Percentiles rank a stretch among this genome's conserved stretches.
Conservation (phyloP, 257 asterid genomes). For the Solanum etuberosum region DNA sequence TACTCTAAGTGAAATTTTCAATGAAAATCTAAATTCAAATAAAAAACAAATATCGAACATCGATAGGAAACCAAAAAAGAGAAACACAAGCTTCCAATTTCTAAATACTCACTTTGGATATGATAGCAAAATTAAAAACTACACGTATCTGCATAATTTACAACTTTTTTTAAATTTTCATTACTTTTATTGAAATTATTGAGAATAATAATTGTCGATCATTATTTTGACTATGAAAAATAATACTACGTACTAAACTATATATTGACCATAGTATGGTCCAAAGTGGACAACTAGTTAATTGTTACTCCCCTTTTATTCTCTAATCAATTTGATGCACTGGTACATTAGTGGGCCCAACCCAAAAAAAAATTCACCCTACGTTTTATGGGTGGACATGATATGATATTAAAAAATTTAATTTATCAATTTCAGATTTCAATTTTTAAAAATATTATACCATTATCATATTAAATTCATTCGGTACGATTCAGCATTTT, state of each 20-base stretch:
- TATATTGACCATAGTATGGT: neutral
- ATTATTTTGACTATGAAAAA: neutral
- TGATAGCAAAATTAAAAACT: neutral
- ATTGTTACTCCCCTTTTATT: neutral
- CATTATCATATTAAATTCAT: no score
- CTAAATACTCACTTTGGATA: neutral
- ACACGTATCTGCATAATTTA: neutral
- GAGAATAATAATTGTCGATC: neutral
- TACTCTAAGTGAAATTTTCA: no score
- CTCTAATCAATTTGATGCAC: neutral
- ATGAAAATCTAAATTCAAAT: no score
- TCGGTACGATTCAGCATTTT: neutral
- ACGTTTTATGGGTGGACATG: neutral
- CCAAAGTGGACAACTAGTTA: neutral
- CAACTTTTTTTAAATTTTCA: neutral
- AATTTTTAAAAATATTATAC: no score
- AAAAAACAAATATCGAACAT: fast-evolving
- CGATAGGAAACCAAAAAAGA: neutral
- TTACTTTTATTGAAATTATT: neutral
- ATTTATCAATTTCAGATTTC: no score
- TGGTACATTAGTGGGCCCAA: neutral
- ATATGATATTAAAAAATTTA: fast-evolving
- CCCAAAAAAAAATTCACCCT: fast-evolving
- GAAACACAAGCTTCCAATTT: neutral
- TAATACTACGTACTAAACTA: neutral